Evolutionary conservation across 1,284 basidiomycete genomes (phyloP), one percentile per base, ranked within the genome.

Genomic region (Athelia psychrophila): DNA sequence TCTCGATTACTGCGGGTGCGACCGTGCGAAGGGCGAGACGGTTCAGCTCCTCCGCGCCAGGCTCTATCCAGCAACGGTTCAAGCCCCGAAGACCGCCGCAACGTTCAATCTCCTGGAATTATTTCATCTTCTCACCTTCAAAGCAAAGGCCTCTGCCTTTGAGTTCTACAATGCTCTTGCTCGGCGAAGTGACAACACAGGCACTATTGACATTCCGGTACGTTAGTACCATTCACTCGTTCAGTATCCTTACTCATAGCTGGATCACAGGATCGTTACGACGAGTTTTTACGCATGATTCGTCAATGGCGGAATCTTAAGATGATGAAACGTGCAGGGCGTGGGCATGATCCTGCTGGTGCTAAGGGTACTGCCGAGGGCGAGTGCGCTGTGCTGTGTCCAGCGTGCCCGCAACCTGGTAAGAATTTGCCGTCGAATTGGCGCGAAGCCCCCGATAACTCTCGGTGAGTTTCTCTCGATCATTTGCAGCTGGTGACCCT

Each of bases 1-100:
- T 2, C 24, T 74, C 2, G 53, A 68, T 38, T 71, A 61, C 50
- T 74, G 71, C 48, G 59, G 55, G 1, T 74, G 71, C 56, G 51
- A 51, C 13, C 40, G 2, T 40, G 53, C 35, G 32, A 4, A 23
- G 13, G 15, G 19, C 6, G 22, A 55, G 8, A 12, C 42, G 54
- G 1, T 42, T 1, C 70, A 71, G 54, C 55, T 67, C 9, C 56
- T 71, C 6, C 57, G 62, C 18, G 47, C 55, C 49, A 44, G 61
- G 3, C 62, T 64, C 47, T 64, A 58, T 51, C 64, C 67, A 33
- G 55, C 61, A 13, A 57, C 61, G 10, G 40, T 54, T 13, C 45
- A 49, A 2, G 38, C 58, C 4, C 68, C 67, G 0, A 52, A 59
- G 22, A 65, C 67, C 1, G 63, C 58, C 13, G 59, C 61, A 2